Conservation (phyloP, 768 basidiomycete genomes). For the Agaricus sinodeliciosus region DNA sequence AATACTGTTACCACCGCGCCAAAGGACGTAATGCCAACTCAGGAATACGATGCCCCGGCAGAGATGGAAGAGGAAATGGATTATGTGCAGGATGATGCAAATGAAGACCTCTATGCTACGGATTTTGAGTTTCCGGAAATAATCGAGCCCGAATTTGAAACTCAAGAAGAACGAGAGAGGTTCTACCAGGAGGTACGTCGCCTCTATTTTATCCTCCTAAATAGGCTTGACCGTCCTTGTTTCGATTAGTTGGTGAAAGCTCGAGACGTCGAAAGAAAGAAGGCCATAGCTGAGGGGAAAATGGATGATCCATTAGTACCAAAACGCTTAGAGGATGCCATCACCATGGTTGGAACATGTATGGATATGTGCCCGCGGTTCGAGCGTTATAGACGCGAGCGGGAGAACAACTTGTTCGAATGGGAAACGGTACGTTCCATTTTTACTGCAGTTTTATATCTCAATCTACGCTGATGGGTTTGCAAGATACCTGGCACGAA, state of each 20-base stretch:
- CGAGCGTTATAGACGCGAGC: conserved; percentile 86
- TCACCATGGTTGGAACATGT: conserved; percentile 91
- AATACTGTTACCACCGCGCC: conserved; percentile 19
- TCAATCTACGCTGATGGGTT: conserved; percentile 33
- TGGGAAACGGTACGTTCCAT: conserved; percentile 74
- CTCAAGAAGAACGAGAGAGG: conserved; percentile 55
- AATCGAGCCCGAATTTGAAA: conserved; percentile 50
- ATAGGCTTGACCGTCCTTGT: conserved; percentile 13
- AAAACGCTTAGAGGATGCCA: conserved; percentile 81
- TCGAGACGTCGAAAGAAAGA: conserved; percentile 64
- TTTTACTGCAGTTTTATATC: conserved; percentile 14
- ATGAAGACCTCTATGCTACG: conserved; percentile 8
- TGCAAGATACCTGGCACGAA: conserved; percentile 74
- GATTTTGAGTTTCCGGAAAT: conserved; percentile 17
- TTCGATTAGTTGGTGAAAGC: conserved; percentile 56
- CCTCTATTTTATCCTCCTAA: background rate
- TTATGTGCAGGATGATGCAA: conserved; percentile 19
- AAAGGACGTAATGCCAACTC: conserved; percentile 23
- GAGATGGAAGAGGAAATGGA: conserved; percentile 27
- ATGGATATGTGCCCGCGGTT: conserved; percentile 92
- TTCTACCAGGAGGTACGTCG: conserved; percentile 67
- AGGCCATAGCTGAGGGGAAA: conserved; percentile 73
- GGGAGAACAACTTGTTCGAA: conserved; percentile 80
- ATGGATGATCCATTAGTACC: conserved; percentile 84
- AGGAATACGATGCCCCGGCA: conserved; percentile 25